phyloP scores from a whole-genome alignment of 164 flowering plant species.

The Santalum album region DNA sequence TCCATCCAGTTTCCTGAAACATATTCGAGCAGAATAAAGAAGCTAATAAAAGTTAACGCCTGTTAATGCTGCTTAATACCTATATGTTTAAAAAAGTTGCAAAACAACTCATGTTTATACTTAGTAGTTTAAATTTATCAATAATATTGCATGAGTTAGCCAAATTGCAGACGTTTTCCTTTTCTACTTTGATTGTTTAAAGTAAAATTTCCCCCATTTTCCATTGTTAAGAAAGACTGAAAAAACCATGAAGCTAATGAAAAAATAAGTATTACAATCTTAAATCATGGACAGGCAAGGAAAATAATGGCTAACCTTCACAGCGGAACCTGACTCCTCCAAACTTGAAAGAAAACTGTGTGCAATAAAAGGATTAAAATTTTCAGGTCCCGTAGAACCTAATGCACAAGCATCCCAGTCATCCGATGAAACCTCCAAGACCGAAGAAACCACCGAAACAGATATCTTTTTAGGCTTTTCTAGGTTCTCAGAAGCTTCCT shows the following conservation, averaged over 20 bases:
- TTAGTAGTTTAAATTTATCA: too few relatives aligned
- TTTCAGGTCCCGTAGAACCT: constrained; percentile 63
- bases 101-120: too few relatives aligned
- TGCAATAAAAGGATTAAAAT: constrained; percentile 69
- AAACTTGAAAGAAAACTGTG: constrained; percentile 89
- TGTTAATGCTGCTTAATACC: too few relatives aligned
- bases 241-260: too few relatives aligned
- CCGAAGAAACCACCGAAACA: constrained; percentile 62
- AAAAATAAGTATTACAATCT: too few relatives aligned
- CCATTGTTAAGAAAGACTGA: too few relatives aligned
- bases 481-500: constrained; percentile 28
- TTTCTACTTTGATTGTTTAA: too few relatives aligned
- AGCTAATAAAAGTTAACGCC: neutral
- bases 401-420: constrained; percentile 86
- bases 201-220: too few relatives aligned
- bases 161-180: too few relatives aligned
- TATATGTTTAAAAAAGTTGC: too few relatives aligned
- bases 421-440: constrained; percentile 51
- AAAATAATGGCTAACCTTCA: constrained; percentile 48
- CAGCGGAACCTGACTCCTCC: constrained; percentile 74
- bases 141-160: too few relatives aligned
- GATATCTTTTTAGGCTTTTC: constrained; percentile 37
- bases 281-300: too few relatives aligned
- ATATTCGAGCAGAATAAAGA: constrained; percentile 6
- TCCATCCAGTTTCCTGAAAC: constrained; percentile 92